These are phyloP conservation scores for Pseudopithomyces maydicus DNA, from an alignment of 2,329 filamentous ascomycete species.

Conservation along the genomic window DNA sequence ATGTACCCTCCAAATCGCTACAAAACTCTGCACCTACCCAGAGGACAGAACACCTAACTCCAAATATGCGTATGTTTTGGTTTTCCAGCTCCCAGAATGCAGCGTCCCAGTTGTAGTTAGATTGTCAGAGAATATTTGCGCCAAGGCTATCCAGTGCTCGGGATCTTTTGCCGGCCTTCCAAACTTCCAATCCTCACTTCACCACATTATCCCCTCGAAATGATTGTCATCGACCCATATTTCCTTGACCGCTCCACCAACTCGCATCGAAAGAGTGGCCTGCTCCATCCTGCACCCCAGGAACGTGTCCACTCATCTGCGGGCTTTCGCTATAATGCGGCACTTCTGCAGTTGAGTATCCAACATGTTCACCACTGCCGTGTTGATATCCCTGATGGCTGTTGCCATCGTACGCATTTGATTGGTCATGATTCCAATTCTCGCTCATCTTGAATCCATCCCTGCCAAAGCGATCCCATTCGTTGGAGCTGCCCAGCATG, in stretches of 20 bases:
- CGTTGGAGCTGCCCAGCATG: conserved; percentile 33
- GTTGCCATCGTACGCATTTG: conserved; percentile 26
- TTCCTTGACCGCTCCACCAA: conserved; percentile 7
- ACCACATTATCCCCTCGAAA: not conserved
- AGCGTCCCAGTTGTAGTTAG: no score
- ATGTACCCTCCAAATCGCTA: no score
- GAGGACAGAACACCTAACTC: no score
- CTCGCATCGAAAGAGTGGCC: conserved; percentile 2
- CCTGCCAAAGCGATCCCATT: conserved; percentile 37
- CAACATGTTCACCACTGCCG: conserved; percentile 1
- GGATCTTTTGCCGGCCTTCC: no score
- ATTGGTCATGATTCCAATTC: conserved; percentile 19
- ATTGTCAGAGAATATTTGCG: no score
- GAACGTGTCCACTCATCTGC: conserved; percentile 2
- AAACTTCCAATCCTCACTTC: not conserved
- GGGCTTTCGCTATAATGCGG: not conserved
- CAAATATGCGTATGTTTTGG: no score
- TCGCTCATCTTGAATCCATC: conserved; percentile 44
- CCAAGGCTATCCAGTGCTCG: no score
- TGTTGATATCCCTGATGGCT: conserved; percentile 20
- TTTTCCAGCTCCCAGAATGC: no score
- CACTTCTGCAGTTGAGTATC: not conserved
- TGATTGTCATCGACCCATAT: not conserved
- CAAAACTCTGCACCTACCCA: no score
- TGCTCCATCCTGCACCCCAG: not conserved